Conservation (phyloP, 345 rosid genomes). For the Ailanthus altissimus region DNA sequence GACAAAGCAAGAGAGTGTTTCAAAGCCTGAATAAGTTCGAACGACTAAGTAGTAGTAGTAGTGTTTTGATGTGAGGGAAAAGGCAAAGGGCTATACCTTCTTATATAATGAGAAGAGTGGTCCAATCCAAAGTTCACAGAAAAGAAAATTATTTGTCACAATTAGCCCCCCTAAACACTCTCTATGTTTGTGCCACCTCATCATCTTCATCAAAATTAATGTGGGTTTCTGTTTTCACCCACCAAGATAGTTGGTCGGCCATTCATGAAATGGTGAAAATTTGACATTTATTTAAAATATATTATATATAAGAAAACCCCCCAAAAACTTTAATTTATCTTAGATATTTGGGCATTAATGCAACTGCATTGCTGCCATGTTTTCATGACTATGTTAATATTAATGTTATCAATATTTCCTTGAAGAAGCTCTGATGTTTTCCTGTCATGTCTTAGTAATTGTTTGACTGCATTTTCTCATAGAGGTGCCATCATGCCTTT, state of each 20-base stretch:
- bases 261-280: slow-evolving; percentile 12
- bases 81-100: slow-evolving; percentile 4
- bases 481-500: not conserved
- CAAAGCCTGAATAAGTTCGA: not conserved
- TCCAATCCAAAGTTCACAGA: slow-evolving; percentile 26
- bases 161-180: not conserved
- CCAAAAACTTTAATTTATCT: not conserved
- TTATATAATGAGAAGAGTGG: slow-evolving; percentile 30
- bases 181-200: slow-evolving; percentile 27
- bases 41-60: not conserved
- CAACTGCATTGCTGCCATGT: not conserved
- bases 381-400: not conserved
- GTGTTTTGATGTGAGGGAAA: slow-evolving; percentile 7
- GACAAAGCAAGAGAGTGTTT: slow-evolving; percentile 3
- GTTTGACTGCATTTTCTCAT: slow-evolving; percentile 11
- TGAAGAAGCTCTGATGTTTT: slow-evolving; percentile 16
- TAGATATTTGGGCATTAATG: slow-evolving; percentile 2
- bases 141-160: not conserved
- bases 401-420: slow-evolving; percentile 14
- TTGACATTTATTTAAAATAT: no score
- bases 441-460: slow-evolving; percentile 9
- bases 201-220: slow-evolving; percentile 30
- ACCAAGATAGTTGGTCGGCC: slow-evolving; percentile 45
- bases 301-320: no score
- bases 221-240: slow-evolving; percentile 22